Base-by-base conservation (phyloP, 2,329 filamentous ascomycete species). In the Apiospora aurea region DNA sequence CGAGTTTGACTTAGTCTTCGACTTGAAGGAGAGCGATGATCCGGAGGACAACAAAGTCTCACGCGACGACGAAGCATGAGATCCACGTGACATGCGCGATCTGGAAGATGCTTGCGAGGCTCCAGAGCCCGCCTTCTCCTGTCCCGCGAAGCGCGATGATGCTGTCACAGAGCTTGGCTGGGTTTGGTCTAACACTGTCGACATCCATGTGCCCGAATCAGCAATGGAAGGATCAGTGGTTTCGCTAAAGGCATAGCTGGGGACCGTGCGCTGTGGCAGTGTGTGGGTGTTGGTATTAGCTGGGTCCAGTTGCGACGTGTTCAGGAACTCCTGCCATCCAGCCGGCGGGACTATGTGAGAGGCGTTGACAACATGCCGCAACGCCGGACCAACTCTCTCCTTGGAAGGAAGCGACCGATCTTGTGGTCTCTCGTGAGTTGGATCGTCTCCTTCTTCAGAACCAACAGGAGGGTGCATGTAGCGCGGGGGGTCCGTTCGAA, bases 161-260 rank as follows among this genome's bases (percentile, higher is more conserved):
- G 68, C 38, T 0, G 68, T 70, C 18, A 46, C 51, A 49, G 64
- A 68, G 14, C 46, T 69, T 24, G 64, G 46, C 24, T 61, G 16
- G 7, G 69, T 72, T 7, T 46, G 61, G 29, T 44, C 47, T 29
- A 70, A 24, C 16, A 70, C 61, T 7, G 71, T 64, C n/a, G 69
- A 70, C 41, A 61, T 70, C 71, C 71, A 72, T 14, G 71, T 64
- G 16, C 57, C 57, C 4, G 70, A 71, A 51, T 69, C 70, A 16
- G 1, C 26, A 10, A 46, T 4, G 41, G 47, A 41, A 16, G 24
- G 49, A 41, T 49, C 46, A 6, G 67, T 24, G 24, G 11, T 26
- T 6, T 64, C 66, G 41, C 49, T 46, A 16, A 41, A 64, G 2
- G 57, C 57, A 21, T 64, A 64, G 16, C 29, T 64, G 34, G 57